Conservation (phyloP, 148 eudicot genomes). For the Camellia granthamiana region DNA sequence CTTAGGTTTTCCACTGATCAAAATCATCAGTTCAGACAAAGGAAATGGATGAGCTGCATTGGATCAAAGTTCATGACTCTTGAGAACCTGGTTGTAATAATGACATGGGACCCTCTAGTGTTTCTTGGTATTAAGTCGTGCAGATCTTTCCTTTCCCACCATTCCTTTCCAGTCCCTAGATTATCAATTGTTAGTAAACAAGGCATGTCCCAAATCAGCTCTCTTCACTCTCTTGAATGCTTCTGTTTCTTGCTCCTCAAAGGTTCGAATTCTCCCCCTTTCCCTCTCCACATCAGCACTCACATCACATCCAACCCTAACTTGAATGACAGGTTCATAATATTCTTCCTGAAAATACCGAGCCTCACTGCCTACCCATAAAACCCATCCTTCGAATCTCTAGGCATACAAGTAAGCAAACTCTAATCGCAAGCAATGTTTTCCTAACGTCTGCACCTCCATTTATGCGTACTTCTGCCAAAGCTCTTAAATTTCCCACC, state of each 20-base stretch:
- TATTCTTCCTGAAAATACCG: slow-evolving; percentile 63
- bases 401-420: slow-evolving; percentile 63
- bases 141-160: slow-evolving; percentile 93
- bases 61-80: slow-evolving; percentile 71
- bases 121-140: slow-evolving; percentile 77
- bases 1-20: slow-evolving; percentile 58
- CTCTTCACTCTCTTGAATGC: slow-evolving; percentile 84
- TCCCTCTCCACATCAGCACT: slow-evolving; percentile 84
- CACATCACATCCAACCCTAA: slow-evolving; percentile 71
- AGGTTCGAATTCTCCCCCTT: slow-evolving; percentile 74
- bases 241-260: slow-evolving; percentile 86
- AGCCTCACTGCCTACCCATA: slow-evolving; percentile 87
- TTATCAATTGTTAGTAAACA: slow-evolving; percentile 73
- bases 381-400: slow-evolving; percentile 71
- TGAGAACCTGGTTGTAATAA: slow-evolving; percentile 65
- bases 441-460: slow-evolving; percentile 77
- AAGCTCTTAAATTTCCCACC: slow-evolving; percentile 58
- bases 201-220: slow-evolving; percentile 72
- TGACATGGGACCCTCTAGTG: slow-evolving; percentile 80
- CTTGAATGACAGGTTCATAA: slow-evolving; percentile 55
- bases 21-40: slow-evolving; percentile 49
- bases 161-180: slow-evolving; percentile 72
- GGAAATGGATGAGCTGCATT: slow-evolving; percentile 66
- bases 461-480: slow-evolving; percentile 60
- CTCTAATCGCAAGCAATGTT: slow-evolving; percentile 80